Evolutionary conservation across 2,329 filamentous ascomycete genomes (phyloP), one percentile per base, ranked within the genome.

Genomic region (Trichoderma arundinaceum): DNA sequence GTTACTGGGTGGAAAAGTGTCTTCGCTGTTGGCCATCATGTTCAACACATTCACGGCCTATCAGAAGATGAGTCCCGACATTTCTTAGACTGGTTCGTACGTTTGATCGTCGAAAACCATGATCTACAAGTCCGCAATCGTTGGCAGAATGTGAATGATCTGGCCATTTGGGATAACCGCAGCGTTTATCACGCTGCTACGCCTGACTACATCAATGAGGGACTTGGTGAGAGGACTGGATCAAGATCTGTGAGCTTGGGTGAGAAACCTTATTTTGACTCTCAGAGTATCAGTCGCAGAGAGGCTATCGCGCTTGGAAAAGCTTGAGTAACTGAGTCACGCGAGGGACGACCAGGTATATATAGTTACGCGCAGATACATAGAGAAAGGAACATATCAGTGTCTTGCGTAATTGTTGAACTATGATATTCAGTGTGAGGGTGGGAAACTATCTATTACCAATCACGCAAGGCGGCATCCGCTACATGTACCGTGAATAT

Each of bases 121-220:
- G 85, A 88, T 70, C 77, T 81, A 0, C 84, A 87, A 70, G 83
- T 87, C 8, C 78, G 85, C 4, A 86, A 82, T 70, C 78, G 78
- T 60, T 86, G 83, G 84, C 62, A 65, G 35, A 77, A 75, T 61
- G 77, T 80, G 71, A 84, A 85, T 64, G 83, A 86, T 69, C 72
- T 83, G 4, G 84, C 86, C 1, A 88, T 90, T 68, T 91, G 88
- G 88, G 88, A 91, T 72, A 90, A 90, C 71, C 76, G 82, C 58
- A 81, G 76, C 35, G 83, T 78, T 10, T 80, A 77, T 69, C 81
- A 83, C 67, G 80, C 82, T 43, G 87, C 86, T 0, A 90, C 86
- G 0, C 88, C 85, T 68, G 88, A 90, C 69, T 90, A 89, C 12
- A 13, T 64, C 33, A 32, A 64, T 6, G 78, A 70, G 4, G 79